Evolutionary conservation across 306 rosid genomes (phyloP).

Genomic region (Malus sylvestris): DNA sequence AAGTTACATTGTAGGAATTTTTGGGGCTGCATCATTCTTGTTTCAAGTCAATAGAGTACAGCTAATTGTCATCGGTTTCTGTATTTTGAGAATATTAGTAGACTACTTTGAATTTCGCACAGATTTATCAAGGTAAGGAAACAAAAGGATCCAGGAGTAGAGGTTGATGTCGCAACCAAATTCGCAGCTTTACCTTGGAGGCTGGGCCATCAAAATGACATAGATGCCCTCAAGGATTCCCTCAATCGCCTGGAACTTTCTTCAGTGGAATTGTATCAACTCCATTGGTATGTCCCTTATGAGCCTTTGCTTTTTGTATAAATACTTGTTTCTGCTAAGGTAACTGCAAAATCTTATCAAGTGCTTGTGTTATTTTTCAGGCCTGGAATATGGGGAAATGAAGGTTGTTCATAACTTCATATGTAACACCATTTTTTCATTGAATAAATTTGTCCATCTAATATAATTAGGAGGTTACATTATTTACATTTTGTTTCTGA

Average conservation of each 20-base stretch:
- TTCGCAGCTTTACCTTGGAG: conserved; percentile 96
- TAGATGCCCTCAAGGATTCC: conserved; percentile 77
- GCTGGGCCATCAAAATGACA: conserved; percentile 74
- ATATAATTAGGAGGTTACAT: conserved; percentile 1
- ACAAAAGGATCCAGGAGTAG: conserved; percentile 47
- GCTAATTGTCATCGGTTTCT: background rate
- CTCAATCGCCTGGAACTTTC: conserved; percentile 69
- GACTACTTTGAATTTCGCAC: background rate
- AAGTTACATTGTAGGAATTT: conserved; percentile 39
- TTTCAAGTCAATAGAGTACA: background rate
- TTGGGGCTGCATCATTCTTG: conserved; percentile 1
- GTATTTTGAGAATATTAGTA: background rate
- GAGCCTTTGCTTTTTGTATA: background rate
- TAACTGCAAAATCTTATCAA: conserved; percentile 14
- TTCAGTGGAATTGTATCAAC: conserved; percentile 86
- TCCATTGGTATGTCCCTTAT: conserved; percentile 66
- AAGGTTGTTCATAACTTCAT: conserved; percentile 48
- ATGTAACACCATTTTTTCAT: conserved; percentile 20
- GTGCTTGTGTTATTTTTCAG: conserved; percentile 42
- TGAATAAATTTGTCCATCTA: conserved; percentile 9
- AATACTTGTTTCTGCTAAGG: background rate
- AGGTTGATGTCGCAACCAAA: conserved; percentile 77
- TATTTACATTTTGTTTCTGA: conserved; percentile 15
- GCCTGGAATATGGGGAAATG: conserved; percentile 99
- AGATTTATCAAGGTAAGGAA: conserved; percentile 77